Base-by-base conservation (phyloP, 306 rosid species). In the Luffa aegyptiaca region DNA sequence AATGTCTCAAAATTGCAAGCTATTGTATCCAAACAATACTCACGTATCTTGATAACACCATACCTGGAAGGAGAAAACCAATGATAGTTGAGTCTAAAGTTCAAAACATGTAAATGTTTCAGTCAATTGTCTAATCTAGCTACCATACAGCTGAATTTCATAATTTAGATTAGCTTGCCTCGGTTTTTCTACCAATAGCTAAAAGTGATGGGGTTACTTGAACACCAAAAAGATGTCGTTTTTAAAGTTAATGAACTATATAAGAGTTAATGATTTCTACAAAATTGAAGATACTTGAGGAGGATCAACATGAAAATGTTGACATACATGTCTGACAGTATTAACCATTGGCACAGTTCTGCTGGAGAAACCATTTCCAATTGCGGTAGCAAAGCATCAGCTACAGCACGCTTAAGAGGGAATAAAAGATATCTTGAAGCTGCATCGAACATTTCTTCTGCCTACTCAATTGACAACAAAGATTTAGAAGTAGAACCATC, bases 401-500 rank as follows among this genome's bases (percentile, higher is more conserved):
- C 98, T 42, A 91, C 98, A 0, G 92, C 97, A 37, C 97, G 95
- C 90, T 91, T 94, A 20, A 92, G 95, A 82, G 98, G 95, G 87
- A 94, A 94, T 79, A 94, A 42, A 78, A 94, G 81, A 80, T 92
- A 94, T 91, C 98, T 88, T 18, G 97, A 89, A 85, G 97, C 97
- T 79, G 90, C 94, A 87, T 92, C 97, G 61, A 91, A 91, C 86
- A 92, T 88, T 91, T 92, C 97, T 85, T 89, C 97, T 10, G 92
- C 98, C 97, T 94, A 91, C 71, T 53, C 76, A 70, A 79, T 76
- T 58, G 53, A 57, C 16, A 31, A 80, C 42, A 4, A 83, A 33
- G 39, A 72, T 86, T 83, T 58, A 52, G 39, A 46, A 49, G 83
- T 57, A 51, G 46, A 66, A 68, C 51, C 14, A 8, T 66, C 33